These are phyloP conservation scores for Endoconidiophora laricicola DNA, from an alignment of 2,329 filamentous ascomycete species.

Conservation along the genomic window DNA sequence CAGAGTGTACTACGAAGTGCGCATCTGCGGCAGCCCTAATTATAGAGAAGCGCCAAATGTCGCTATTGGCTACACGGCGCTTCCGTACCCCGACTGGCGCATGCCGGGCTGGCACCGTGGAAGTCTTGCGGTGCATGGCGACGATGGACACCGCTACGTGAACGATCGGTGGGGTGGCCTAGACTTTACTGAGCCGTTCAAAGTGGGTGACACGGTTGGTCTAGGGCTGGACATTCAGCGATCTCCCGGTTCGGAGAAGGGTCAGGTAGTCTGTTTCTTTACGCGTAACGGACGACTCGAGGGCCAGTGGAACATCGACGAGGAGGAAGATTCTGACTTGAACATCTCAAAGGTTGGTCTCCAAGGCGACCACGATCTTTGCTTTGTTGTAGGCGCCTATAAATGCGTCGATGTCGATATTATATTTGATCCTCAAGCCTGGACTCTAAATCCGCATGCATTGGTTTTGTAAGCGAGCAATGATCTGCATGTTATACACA, in stretches of 20 bases:
- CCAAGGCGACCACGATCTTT: constrained; percentile 54
- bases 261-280: constrained; percentile 47
- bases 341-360: constrained; percentile 49
- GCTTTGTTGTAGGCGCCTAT: constrained; percentile 54
- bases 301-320: constrained; percentile 55
- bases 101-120: constrained; percentile 70
- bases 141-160: constrained; percentile 61
- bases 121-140: constrained; percentile 59
- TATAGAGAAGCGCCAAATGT: constrained; percentile 27
- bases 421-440: constrained; percentile 40
- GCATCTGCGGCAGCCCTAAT: constrained; percentile 29
- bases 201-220: constrained; percentile 49
- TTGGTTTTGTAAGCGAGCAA: neutral
- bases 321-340: constrained; percentile 49
- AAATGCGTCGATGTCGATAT: constrained; percentile 53
- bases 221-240: constrained; percentile 48
- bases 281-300: constrained; percentile 45
- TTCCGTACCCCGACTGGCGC: constrained; percentile 62
- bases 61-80: constrained; percentile 52
- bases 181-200: constrained; percentile 48
- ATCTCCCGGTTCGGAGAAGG: constrained; percentile 19
- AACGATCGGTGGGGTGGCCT: constrained; percentile 61
- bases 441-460: constrained; percentile 21
- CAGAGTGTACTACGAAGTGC: constrained; percentile 55
- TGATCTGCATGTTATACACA: neutral